Evolutionary conservation across 2,329 filamentous ascomycete species (phyloP), one percentile per base, ranked within the genome.

Genomic region (Claviceps arundinis): DNA sequence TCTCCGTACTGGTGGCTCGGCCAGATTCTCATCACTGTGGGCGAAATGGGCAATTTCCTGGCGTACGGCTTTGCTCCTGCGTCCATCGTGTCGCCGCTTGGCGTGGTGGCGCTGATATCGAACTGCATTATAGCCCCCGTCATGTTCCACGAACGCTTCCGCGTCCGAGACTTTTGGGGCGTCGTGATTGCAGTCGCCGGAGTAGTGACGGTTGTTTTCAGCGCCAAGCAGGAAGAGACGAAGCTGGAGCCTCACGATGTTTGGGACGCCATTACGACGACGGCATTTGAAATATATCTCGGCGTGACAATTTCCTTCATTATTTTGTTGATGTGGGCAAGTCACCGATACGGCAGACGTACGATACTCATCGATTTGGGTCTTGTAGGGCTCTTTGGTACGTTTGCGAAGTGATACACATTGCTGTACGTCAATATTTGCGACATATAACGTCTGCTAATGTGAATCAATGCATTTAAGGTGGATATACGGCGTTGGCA

Each of bases 1-100:
- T 95, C 89, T 38, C 89, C 89, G 1, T 96, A 93, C 64, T 98
- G 93, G 93, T 98, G 93, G 93, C 71, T 84, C 37, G 93, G 93
- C 19, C 91, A 97, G 58, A 78, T 94, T 16, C 75, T 98, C 54
- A 98, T 98, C 80, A 89, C 84, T 0, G 72, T 95, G 24, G 93
- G 93, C 53, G 93, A 98, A 71, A 85, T 87, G 64, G 93, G 93
- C 50, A 98, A 98, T 66, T 98, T 98, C 64, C 72, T 98, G 56
- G 93, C 93, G 0, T 98, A 98, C 63, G 93, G 93, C 24, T 98
- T 98, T 65, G 93, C 93, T 34, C 93, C 93, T 3, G 93, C 93
- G 7, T 97, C 93, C 14, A 96, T 98, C 61, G 93, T 98, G 43
- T 96, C 90, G 37, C 93, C 93, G 0, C 75, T 98, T 5, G 93